Evolutionary conservation across 2,329 filamentous ascomycete genomes (phyloP), one percentile per base, ranked within the genome.

Genomic region (Sclerotinia sclerotiorum): DNA sequence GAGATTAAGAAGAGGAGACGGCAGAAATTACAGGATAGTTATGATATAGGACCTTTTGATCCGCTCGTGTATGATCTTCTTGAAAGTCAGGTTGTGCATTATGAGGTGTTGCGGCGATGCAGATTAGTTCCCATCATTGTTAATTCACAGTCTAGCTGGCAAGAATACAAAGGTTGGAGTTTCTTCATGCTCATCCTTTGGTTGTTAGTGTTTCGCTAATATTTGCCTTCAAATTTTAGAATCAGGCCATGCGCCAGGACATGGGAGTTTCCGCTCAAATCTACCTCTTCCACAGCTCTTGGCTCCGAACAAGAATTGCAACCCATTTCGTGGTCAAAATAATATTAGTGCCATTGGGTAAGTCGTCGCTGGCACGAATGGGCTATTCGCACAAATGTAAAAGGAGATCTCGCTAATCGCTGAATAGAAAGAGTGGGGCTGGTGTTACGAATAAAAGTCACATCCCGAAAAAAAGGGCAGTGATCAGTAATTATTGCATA

Each of bases 361-460:
- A 21, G 60, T 63, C n/a, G 8, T 39, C n/a, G n/a, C 46, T 51
- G 15, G 8, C 46, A 60, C 57, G 29, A 29, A 44, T 11, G 21
- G 44, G 5, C 46, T 6, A 11, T 27, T n/a, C 32, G 19, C n/a
- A 27, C 46, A 24, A 19, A 27, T 39, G 29, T 6, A 39, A 39
- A 39, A 51, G 60, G 46, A 51, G 60, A 51, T 24, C 46, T 63
- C 60, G 60, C 60, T 63, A 63, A 49, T 42, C n/a, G 10, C 17
- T 17, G 7, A 27, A 35, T 46, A 63, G 60, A 42, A 63, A 63
- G 7, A 51, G 60, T 63, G 60, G 60, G 32, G 1, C 46, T 19
- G 29, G 60, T 19, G 44, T 63, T 32, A 27, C 32, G 17, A 62
- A 51, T 29, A 51, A 39, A 62, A 21, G 44, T 32, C 58, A 61